phyloP scores from a whole-genome alignment of 2,329 filamentous ascomycete genomes.

The Graphilbum sp. region DNA sequence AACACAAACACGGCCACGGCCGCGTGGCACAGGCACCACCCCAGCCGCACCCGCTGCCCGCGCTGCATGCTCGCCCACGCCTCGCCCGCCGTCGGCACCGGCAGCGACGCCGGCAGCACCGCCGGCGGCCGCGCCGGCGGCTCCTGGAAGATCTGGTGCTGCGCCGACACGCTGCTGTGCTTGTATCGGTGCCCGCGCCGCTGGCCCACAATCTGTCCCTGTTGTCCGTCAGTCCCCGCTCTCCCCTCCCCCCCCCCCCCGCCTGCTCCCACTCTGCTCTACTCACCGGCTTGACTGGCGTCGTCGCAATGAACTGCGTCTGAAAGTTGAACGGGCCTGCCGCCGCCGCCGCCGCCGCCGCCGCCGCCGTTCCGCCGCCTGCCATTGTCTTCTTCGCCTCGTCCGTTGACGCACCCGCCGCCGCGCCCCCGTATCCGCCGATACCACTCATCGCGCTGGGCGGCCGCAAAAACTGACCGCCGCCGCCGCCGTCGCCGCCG shows the following conservation, averaged over 20 bases:
- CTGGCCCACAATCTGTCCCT: conserved; percentile 72
- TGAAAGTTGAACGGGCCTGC: conserved; percentile 75
- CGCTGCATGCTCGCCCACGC: conserved; percentile 79
- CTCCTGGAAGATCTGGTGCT: conserved; percentile 91
- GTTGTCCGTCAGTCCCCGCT: too few relatives aligned
- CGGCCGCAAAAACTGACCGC: neutral
- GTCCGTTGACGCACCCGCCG: neutral
- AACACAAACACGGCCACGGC: conserved; percentile 71
- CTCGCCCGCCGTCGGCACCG: conserved; percentile 77
- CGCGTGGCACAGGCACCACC: conserved; percentile 84
- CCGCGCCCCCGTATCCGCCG: neutral
- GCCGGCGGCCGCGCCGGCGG: conserved; percentile 73
- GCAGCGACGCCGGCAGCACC: conserved; percentile 78
- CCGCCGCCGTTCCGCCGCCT: neutral
- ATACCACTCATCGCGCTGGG: neutral
- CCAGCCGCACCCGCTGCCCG: conserved; percentile 67
- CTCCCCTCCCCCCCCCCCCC: too few relatives aligned
- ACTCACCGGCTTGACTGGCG: conserved; percentile 62
- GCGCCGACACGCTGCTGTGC: conserved; percentile 76
- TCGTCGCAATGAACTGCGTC: conserved; percentile 59
- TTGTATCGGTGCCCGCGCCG: conserved; percentile 95
- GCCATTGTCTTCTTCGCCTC: too few relatives aligned
- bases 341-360: neutral
- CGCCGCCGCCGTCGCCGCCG: neutral
- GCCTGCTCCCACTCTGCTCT: too few relatives aligned